These are phyloP conservation scores for Curvularia sp. DNA, from an alignment of 2,329 filamentous ascomycete genomes.

Conservation along the genomic window DNA sequence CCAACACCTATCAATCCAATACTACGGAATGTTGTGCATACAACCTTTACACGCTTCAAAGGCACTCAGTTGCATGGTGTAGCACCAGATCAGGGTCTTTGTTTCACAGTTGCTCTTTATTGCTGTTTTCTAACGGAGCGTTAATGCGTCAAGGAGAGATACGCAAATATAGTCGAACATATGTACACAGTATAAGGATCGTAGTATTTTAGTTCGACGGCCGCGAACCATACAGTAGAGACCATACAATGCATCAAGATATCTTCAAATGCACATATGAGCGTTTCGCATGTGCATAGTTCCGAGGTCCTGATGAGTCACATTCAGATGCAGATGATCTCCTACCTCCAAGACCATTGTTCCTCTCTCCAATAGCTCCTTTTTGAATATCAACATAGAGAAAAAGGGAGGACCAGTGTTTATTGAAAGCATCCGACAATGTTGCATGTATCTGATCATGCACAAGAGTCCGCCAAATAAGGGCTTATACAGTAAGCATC, in stretches of 20 bases:
- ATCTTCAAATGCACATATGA: too few species aligned
- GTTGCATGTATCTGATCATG: constrained; percentile 3
- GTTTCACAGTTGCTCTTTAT: neutral
- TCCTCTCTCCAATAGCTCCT: neutral
- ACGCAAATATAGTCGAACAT: neutral
- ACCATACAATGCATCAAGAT: too few species aligned
- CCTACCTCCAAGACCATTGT: neutral
- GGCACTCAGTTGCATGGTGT: too few species aligned
- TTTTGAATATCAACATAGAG: neutral
- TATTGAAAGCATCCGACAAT: neutral
- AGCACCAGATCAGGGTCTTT: neutral
- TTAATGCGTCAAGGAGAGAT: neutral
- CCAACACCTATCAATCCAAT: too few species aligned
- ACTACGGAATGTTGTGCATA: too few species aligned
- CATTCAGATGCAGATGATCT: neutral
- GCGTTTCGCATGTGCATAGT: neutral
- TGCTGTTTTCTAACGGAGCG: neutral
- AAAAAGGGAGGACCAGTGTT: neutral
- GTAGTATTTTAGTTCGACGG: too few species aligned
- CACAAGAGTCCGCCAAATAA: neutral
- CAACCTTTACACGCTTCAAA: too few species aligned
- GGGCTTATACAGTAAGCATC: constrained; percentile 6
- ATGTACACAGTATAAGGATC: too few species aligned
- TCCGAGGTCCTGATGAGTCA: neutral
- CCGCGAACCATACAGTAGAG: too few species aligned